Percentiles rank a stretch among this genome's conserved stretches.
phyloP scores from a whole-genome alignment of 2,329 filamentous ascomycete species.

The Neopestalotiopsis sp. region DNA sequence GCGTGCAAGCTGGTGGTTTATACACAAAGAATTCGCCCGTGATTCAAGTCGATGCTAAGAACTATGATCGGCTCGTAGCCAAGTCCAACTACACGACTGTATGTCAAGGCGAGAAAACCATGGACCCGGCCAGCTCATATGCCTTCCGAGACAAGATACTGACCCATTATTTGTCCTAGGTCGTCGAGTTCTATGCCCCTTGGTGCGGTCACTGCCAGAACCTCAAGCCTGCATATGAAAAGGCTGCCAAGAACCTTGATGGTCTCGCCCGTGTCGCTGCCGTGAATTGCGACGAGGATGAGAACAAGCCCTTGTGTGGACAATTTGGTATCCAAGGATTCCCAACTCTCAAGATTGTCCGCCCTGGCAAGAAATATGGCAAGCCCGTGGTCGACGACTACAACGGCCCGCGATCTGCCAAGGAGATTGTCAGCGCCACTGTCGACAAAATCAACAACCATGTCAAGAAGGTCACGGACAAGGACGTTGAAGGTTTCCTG shows the following conservation, averaged over 20 bases:
- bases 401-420: conserved; percentile 81
- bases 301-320: conserved; percentile 87
- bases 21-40: conserved; percentile 90
- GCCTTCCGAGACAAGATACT: neutral
- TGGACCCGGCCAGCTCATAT: neutral
- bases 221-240: conserved; percentile 94
- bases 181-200: conserved; percentile 89
- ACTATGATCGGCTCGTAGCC: conserved; percentile 81
- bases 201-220: conserved; percentile 99
- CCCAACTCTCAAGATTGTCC: conserved; percentile 93
- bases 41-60: conserved; percentile 78
- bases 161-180: conserved; percentile 41
- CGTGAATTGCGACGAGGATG: conserved; percentile 91
- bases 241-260: conserved; percentile 86
- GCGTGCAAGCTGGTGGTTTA: conserved; percentile 68
- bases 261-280: conserved; percentile 94
- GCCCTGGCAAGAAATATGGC: conserved; percentile 77
- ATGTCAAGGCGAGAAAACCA: conserved; percentile 40
- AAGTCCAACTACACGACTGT: conserved; percentile 93
- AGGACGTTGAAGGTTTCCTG: conserved; percentile 79
- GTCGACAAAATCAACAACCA: conserved; percentile 90
- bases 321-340: conserved; percentile 90
- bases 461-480: conserved; percentile 81
- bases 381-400: conserved; percentile 91
- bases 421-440: conserved; percentile 85